Conservation (phyloP, 2,329 filamentous ascomycete genomes). For the Paracamarosporium sp. region DNA sequence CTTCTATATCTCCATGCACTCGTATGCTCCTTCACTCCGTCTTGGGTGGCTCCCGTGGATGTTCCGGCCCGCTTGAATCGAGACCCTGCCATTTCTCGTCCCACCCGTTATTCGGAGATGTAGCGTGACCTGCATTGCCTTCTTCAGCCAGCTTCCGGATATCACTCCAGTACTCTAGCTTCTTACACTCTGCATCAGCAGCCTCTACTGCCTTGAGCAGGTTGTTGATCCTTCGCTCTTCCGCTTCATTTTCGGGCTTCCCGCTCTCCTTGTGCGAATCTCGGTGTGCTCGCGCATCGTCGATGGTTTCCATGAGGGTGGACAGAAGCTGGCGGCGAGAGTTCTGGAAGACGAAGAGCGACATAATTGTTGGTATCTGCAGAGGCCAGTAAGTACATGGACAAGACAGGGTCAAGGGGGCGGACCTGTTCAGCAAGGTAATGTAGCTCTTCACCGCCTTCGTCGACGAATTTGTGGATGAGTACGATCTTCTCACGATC, state of each 20-base stretch:
- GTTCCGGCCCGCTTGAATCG: slow-evolving; percentile 43
- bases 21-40: not conserved
- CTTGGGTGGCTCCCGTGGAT: slow-evolving; percentile 25
- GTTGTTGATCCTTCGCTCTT: slow-evolving; percentile 65
- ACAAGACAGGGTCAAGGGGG: not conserved
- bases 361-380: slow-evolving; percentile 54
- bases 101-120: slow-evolving; percentile 43
- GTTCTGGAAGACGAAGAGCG: slow-evolving; percentile 85
- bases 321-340: slow-evolving; percentile 79
- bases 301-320: slow-evolving; percentile 65
- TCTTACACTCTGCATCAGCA: slow-evolving; percentile 80
- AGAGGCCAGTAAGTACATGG: slow-evolving; percentile 17
- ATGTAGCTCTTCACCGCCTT: slow-evolving; percentile 73
- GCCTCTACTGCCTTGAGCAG: slow-evolving; percentile 77
- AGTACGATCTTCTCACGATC: slow-evolving; percentile 91
- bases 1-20: not conserved
- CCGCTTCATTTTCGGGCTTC: slow-evolving; percentile 54
- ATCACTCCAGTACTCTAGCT: slow-evolving; percentile 88
- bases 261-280: slow-evolving; percentile 52
- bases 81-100: slow-evolving; percentile 47
- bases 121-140: slow-evolving; percentile 42
- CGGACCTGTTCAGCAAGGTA: slow-evolving; percentile 70
- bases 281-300: slow-evolving; percentile 60
- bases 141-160: slow-evolving; percentile 52
- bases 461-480: slow-evolving; percentile 79